Base-by-base conservation (phyloP, 2,329 filamentous ascomycete species). In the Ceratocystis smalleyi region DNA sequence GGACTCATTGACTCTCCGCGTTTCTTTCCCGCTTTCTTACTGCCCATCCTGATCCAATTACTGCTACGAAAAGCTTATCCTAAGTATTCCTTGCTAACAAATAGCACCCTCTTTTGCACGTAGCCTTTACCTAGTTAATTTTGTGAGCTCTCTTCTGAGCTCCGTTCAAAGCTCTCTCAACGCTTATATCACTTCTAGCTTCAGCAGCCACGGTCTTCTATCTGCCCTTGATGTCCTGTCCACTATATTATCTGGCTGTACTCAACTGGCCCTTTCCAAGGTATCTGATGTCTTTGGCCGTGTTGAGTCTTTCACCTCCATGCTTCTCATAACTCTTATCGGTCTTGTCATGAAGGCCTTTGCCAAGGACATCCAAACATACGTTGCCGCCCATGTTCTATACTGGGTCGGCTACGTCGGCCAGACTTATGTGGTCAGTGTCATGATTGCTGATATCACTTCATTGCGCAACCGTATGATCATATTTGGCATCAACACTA, bases 161-260 rank as follows among this genome's bases (percentile, higher is more conserved):
- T 71, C 71, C 40, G 71, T 77, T 64, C 72, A 76, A 60, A 69
- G 76, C 61, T 79, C 81, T 43, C 74, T 88, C 59, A 79, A 80
- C 17, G 79, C 83, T 43, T 88, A 84, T 73, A 82, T 86, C 35
- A 87, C 85, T 1, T 87, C 83, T 66, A 77, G 80, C 2, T 88
- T 87, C 70, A 76, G 76, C 47, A 77, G 79, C 60, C 86, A 88
- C 70, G 85, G 84, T 12, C 76, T 88, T 43, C 77, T 88, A n/a
- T 81, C 83, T 2, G 85, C 83, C 0, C 81, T 86, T 54, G 75
- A 81, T 61, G 83, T 88, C 30, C 78, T 87, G 15, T 81, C 85
- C 63, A 72, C 72, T 61, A 72, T 77, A 54, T 70, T 78, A 12
- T 72, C 73, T 55, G 75, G 73, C 51, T 72, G 75, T 19, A 72